Conservation (phyloP, 208 protist genomes). For the Wallacemonas collosoma region DNA sequence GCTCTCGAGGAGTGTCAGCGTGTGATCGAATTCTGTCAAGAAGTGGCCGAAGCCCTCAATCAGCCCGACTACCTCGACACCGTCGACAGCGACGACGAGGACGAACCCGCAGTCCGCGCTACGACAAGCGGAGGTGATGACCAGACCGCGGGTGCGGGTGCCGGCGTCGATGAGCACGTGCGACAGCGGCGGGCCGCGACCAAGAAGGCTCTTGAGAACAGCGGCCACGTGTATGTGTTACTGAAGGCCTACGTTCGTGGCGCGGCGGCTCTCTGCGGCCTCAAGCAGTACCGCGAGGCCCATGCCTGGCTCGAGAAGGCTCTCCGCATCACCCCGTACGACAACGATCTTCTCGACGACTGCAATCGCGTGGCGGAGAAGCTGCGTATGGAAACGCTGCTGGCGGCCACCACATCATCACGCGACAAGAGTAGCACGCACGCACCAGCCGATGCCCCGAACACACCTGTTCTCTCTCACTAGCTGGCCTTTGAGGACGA, state of each 20-base stretch:
- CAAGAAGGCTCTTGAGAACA: slow-evolving; percentile 66
- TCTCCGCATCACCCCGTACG: slow-evolving; percentile 91
- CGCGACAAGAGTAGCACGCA: neutral
- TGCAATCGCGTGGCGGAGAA: slow-evolving; percentile 87
- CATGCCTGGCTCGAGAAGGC: slow-evolving; percentile 78
- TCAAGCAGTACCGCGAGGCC: slow-evolving; percentile 77
- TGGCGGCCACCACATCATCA: slow-evolving; percentile 61
- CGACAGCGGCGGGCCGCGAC: slow-evolving; percentile 63
- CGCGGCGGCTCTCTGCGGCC: slow-evolving; percentile 78
- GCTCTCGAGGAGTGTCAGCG: slow-evolving; percentile 66
- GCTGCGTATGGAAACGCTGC: slow-evolving; percentile 85
- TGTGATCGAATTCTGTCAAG: slow-evolving; percentile 74
- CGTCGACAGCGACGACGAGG: slow-evolving; percentile 86
- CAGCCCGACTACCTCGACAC: slow-evolving; percentile 65
- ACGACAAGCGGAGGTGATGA: neutral
- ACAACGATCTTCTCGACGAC: slow-evolving; percentile 90
- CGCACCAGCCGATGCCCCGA: neutral
- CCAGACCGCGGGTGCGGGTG: neutral
- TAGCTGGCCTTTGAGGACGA: too few relatives aligned
- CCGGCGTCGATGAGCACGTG: slow-evolving; percentile 27
- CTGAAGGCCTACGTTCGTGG: slow-evolving; percentile 92
- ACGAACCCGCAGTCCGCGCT: slow-evolving; percentile 17
- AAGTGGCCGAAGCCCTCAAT: slow-evolving; percentile 84
- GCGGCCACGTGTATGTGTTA: slow-evolving; percentile 88
- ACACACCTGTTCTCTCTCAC: too few relatives aligned